Base-by-base conservation (phyloP, 148 eudicot species). In the Rhododendron mucronatum region DNA sequence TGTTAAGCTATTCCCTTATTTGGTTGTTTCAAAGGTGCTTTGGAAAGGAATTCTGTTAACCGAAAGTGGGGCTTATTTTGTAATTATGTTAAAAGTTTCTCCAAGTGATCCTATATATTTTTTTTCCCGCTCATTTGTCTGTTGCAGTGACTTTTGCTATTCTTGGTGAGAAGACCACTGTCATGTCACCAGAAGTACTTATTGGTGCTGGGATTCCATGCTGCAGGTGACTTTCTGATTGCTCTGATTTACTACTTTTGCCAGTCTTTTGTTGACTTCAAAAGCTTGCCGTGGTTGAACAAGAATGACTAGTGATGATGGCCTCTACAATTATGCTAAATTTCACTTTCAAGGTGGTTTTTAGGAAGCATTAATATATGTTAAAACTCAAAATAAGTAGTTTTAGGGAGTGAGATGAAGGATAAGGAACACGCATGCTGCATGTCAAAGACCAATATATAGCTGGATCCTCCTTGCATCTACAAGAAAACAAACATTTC, bases 171-270 rank as follows among this genome's bases (percentile, higher is more conserved):
- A 97, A 95, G 91, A 97, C 95, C 85, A 94, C 99, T 48, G 98
- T 97, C 86, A 97, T 97, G 98, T 95, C 99, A 48, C 99, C 99
- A 12, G 98, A 97, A 91, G 98, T 97, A 83, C 98, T 97, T 61
- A 78, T 93, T 75, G 89, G 84, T 78, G 95, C 98, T 41, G 99
- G 99, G 83, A 93, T 97, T 85, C 98, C 99, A 71, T 97, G 99
- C 90, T 97, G 99, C 99, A 97, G 99, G 99, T 97, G 83, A 91
- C 77, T 47, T 83, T 69, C 78, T 59, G 26, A 51, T 77, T 37
- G 30, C 53, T 83, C 41, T 85, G 45, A 20, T 50, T 45, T 63
- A 57, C 48, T 85, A 35, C 37, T 13, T 30, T 78, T 78, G 11
- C 71, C 11, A 55, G 44, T 84, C 79, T 33, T 41, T 13, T 41